A percentile compares a stretch with the other conserved stretches of the same genome.
Conservation (phyloP, 352 stramenopile species). For the Phytopythium ostracodes region DNA sequence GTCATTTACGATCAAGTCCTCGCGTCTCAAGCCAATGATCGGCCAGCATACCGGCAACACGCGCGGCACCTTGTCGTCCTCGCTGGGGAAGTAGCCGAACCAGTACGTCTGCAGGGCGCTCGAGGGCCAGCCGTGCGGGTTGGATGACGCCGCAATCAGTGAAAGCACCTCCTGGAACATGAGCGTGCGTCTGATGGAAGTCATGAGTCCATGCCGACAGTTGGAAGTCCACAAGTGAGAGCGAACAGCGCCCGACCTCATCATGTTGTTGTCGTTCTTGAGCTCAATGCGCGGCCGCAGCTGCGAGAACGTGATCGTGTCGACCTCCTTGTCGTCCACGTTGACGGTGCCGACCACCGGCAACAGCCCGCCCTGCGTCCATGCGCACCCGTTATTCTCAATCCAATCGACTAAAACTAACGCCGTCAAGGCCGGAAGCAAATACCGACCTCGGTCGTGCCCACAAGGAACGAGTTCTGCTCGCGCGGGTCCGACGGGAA, state of each 20-base stretch:
- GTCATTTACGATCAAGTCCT: not conserved
- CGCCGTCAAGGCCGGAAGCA: not conserved
- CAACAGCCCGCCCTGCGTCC: constrained; percentile 43
- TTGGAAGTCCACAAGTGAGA: not conserved
- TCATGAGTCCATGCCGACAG: not conserved
- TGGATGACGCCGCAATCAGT: constrained; percentile 50
- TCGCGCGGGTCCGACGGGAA: constrained; percentile 58
- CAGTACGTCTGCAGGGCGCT: constrained; percentile 75
- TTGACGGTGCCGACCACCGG: constrained; percentile 62
- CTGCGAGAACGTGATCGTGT: constrained; percentile 55
- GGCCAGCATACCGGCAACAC: constrained; percentile 24
- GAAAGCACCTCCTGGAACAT: constrained; percentile 78
- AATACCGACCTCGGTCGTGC: constrained; percentile 45
- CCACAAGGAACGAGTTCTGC: constrained; percentile 79
- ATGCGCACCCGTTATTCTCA: not conserved
- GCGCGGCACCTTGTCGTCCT: constrained; percentile 31
- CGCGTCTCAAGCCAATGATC: not conserved
- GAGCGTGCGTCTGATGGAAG: constrained; percentile 32
- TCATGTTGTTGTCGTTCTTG: constrained; percentile 55
- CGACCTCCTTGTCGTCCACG: constrained; percentile 54
- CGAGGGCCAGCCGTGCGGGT: constrained; percentile 57
- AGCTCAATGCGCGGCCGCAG: constrained; percentile 66
- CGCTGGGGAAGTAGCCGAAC: constrained; percentile 58
- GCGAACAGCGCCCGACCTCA: constrained; percentile 19
- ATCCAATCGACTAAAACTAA: not conserved